Evolutionary conservation across 768 basidiomycete species (phyloP), one percentile per base, ranked within the genome.

Genomic region (Polyporus arcularius): DNA sequence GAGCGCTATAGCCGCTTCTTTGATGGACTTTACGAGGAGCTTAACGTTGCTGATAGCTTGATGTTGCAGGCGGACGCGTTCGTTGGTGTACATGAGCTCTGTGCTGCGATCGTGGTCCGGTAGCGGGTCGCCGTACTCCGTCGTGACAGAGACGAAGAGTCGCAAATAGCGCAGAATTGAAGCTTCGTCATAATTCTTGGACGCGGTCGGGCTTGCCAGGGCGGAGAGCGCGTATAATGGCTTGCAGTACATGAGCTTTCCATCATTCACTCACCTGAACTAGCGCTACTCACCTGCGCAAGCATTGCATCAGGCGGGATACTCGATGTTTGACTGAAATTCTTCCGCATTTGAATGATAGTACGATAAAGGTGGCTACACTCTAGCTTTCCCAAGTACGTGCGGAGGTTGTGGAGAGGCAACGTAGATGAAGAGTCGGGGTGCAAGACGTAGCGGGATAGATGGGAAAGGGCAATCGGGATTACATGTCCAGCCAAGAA

Each of bases 221-320:
- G 46, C 61, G 65, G 38, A 53, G 55, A 40, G n/a, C 12, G 39
- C 18, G 30, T 55, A 58, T 9, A 63, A 30, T 28, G 62, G 62
- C 62, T 63, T 63, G 38, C 49, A 43, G 45, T 2, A 58, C 14
- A 48, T 58, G 62, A 63, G 57, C 62, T 14, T 43, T 39, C 49
- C 30, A 15, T 9, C 47, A n/a, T 32, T 58, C 64, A 57, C 67
- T 58, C 42, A 62, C 47, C 57, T 61, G 51, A 31, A 53, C 15
- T 8, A 21, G 40, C 43, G 42, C 42, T 16, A 70, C 70, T 68
- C 41, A 72, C 71, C 70, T 66, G 65, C 51, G 58, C 58, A 42
- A 62, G 58, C 31, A 67, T 45, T 28, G 61, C 42, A 51, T 67
- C 66, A 53, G 45, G 48, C 49, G 63, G 63, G 43, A 60, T 41